Conservation (phyloP, 805 yeast genomes). For the Zygosaccharomyces siamensis region DNA sequence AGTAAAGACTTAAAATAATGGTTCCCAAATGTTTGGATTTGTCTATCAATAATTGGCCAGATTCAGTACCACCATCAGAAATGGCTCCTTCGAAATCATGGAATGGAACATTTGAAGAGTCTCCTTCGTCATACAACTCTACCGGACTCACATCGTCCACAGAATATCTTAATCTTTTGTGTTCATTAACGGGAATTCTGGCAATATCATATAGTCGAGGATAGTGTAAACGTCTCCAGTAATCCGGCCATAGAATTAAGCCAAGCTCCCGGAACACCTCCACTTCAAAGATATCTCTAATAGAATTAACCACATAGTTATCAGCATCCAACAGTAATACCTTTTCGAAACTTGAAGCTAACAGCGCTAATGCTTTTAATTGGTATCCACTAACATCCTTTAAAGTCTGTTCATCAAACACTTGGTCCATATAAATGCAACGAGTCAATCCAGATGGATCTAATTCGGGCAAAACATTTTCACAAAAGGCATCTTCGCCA, state of each 20-base stretch:
- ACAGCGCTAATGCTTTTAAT: slow-evolving; percentile 61
- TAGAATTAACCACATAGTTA: slow-evolving; percentile 61
- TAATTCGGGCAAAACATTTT: slow-evolving; percentile 49
- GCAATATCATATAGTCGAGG: slow-evolving; percentile 70
- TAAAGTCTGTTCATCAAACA: slow-evolving; percentile 47
- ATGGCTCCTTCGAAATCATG: slow-evolving; percentile 61
- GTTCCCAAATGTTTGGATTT: slow-evolving; percentile 56
- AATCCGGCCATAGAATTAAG: slow-evolving; percentile 75
- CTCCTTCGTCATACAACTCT: slow-evolving; percentile 20
- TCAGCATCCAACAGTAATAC: slow-evolving; percentile 73
- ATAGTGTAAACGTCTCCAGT: slow-evolving; percentile 79
- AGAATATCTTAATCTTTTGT: slow-evolving; percentile 35
- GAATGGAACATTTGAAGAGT: slow-evolving; percentile 38
- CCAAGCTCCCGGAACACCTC: slow-evolving; percentile 52
- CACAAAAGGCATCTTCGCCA: slow-evolving; percentile 57
- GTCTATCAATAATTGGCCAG: slow-evolving; percentile 65
- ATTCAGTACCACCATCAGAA: slow-evolving; percentile 68
- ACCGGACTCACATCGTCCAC: slow-evolving; percentile 36
- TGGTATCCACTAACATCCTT: slow-evolving; percentile 55
- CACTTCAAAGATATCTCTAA: slow-evolving; percentile 53
- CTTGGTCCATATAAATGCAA: slow-evolving; percentile 60
- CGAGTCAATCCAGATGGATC: slow-evolving; percentile 41
- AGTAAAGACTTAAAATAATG: slow-evolving; percentile 55
- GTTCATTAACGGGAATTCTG: slow-evolving; percentile 44
- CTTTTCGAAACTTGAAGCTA: slow-evolving; percentile 69